Base-by-base conservation (phyloP, 768 basidiomycete species). In the Boletus sp. region DNA sequence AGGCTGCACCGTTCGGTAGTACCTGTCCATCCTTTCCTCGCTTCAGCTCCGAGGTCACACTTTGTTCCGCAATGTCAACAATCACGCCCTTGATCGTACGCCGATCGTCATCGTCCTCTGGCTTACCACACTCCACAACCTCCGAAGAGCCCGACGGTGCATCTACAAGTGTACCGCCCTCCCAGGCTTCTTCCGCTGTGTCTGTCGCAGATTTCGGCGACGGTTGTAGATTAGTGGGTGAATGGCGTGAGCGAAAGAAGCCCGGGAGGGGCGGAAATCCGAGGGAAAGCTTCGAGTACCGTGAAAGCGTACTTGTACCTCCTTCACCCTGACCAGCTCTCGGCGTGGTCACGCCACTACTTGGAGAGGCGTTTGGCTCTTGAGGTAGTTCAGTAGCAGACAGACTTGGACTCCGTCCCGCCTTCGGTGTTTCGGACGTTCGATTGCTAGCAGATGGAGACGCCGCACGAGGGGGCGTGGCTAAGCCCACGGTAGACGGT, bases 221-320 rank as follows among this genome's bases (percentile, higher is more conserved):
- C 30, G 67, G 51, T 20, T 61, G 68, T 20, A 67, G 66, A 50
- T 62, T 55, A 49, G 67, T 76, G 18, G 84, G 81, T 32, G 84
- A 80, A 67, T 87, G 80, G 48, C 86, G 82, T 20, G 79, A 75
- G 37, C 87, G 82, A 52, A 85, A 75, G 67, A 89, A 83, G 30
- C 81, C 85, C 45, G 86, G 77, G 39, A 89, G 78, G 6, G 86
- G 83, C 47, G 82, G 79, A 60, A 88, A 79, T 60, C 78, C 83
- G 63, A 85, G 80, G 49, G 72, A 69, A 46, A 72, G 61, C 50
- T 72, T 72, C 48, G 74, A 85, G 84, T 74, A 73, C 42, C 69
- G 70, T 41, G 69, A 67, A 20, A 61, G 52, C 17, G 71, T 54
- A 15, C 51, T 47, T 12, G 57, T 39, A 9, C 66, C 62, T 72